These are phyloP conservation scores for Coemansia guatemalensis DNA, from an alignment of 192 early-diverging fungal genomes.

Conservation along the genomic window DNA sequence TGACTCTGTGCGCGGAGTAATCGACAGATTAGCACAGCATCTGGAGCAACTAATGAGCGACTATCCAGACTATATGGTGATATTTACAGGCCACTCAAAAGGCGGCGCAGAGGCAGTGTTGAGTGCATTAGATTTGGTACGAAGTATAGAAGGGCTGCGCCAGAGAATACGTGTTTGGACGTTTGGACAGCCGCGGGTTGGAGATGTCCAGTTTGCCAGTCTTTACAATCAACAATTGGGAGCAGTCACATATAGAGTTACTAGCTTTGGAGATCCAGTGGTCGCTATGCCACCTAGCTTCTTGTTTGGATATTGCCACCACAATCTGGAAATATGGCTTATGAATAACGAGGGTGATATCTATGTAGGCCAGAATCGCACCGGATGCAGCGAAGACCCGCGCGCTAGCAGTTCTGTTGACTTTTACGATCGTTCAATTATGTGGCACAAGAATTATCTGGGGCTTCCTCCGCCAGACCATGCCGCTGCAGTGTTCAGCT, in stretches of 20 bases:
- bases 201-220: slow-evolving; percentile 35
- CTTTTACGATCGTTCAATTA: slow-evolving; percentile 38
- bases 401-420: slow-evolving; percentile 36
- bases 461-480: slow-evolving; percentile 47
- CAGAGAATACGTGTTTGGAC: slow-evolving; percentile 38
- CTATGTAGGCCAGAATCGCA: slow-evolving; percentile 33
- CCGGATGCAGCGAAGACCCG: slow-evolving; percentile 40
- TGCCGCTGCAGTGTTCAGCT: slow-evolving; percentile 43
- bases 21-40: slow-evolving; percentile 1
- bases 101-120: slow-evolving; percentile 46
- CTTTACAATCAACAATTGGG: slow-evolving; percentile 39
- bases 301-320: slow-evolving; percentile 47
- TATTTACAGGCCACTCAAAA: slow-evolving; percentile 51
- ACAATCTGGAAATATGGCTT: slow-evolving; percentile 40
- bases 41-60: slow-evolving; percentile 25
- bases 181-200: slow-evolving; percentile 43
- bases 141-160: slow-evolving; percentile 20
- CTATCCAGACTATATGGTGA: slow-evolving; percentile 34
- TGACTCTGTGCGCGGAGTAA: slow-evolving; percentile 25
- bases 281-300: slow-evolving; percentile 44
- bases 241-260: slow-evolving; percentile 37
- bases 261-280: slow-evolving; percentile 36
- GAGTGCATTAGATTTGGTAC: slow-evolving; percentile 37
- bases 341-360: slow-evolving; percentile 36
- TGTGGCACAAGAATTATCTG: slow-evolving; percentile 50